Conservation (phyloP, 352 stramenopile species). For the Lagenidium giganteum region DNA sequence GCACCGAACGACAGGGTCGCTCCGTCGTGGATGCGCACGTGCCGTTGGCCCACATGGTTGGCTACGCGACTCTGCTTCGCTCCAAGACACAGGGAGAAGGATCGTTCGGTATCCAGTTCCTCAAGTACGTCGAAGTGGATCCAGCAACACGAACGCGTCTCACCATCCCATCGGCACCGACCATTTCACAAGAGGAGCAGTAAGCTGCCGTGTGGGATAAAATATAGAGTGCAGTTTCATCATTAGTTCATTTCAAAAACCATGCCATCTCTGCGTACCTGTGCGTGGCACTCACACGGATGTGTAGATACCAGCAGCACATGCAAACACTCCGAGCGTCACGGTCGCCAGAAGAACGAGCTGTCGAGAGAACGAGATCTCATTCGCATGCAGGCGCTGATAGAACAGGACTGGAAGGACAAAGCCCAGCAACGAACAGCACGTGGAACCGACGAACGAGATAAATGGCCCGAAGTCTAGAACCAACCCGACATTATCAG, state of each 20-base stretch:
- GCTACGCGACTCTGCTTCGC: constrained; percentile 70
- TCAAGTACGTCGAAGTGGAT: constrained; percentile 65
- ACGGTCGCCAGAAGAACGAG: no score
- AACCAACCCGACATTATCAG: neutral
- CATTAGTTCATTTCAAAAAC: no score
- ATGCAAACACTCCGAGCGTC: no score
- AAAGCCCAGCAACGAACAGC: constrained; percentile 70
- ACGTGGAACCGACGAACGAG: constrained; percentile 67
- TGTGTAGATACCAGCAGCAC: no score
- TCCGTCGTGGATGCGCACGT: constrained; percentile 63
- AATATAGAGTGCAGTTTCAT: no score
- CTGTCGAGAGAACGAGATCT: no score
- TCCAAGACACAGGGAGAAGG: constrained; percentile 79
- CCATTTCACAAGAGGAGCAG: neutral
- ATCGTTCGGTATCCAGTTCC: constrained; percentile 73
- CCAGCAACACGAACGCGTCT: constrained; percentile 42
- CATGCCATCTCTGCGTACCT: no score
- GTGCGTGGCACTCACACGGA: no score
- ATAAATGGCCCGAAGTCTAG: constrained; percentile 79
- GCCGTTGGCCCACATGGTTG: constrained; percentile 71
- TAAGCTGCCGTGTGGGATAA: no score
- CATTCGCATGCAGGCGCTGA: constrained; percentile 40
- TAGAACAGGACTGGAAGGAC: constrained; percentile 74
- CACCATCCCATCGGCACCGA: neutral
- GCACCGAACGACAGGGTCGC: constrained; percentile 25